A percentile compares a stretch with the other conserved stretches of the same genome.
Conservation (phyloP, 1,284 basidiomycete species). For the Naganishia liquefaciens region DNA sequence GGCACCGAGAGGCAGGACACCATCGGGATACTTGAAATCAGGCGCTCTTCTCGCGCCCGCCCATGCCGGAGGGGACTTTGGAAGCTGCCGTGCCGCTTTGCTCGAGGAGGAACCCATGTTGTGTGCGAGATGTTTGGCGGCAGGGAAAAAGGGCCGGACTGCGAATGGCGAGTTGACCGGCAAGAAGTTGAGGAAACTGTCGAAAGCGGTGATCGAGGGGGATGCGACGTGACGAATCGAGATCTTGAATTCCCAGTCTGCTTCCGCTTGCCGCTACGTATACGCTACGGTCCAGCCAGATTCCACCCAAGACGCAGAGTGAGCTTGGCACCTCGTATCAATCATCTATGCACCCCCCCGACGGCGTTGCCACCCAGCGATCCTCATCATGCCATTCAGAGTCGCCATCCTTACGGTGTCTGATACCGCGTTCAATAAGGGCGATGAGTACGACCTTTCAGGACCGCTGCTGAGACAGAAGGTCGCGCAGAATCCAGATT, state of each 20-base stretch:
- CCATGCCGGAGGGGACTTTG: constrained; percentile 60
- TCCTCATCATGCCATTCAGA: constrained; percentile 11
- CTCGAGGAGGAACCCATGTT: constrained; percentile 70
- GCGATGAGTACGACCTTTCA: constrained; percentile 27
- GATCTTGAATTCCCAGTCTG: not conserved
- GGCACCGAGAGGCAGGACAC: constrained; percentile 30
- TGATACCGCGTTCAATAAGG: constrained; percentile 32
- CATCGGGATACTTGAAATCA: constrained; percentile 24
- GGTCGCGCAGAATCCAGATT: constrained; percentile 26
- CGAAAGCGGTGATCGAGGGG: not conserved
- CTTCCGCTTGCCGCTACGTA: constrained; percentile 9
- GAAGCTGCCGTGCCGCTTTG: constrained; percentile 66
- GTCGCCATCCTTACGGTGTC: constrained; percentile 28
- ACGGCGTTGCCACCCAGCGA: not conserved
- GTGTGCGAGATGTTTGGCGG: not conserved
- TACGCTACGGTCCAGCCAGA: not conserved
- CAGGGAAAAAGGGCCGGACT: not conserved
- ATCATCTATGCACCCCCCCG: not conserved
- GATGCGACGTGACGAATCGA: constrained; percentile 20
- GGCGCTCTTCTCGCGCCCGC: constrained; percentile 58
- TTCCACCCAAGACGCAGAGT: not conserved
- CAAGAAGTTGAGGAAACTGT: not conserved
- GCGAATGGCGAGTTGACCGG: too few species aligned
- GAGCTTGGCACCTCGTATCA: not conserved
- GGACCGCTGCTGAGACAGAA: constrained; percentile 24